Evolutionary conservation across 2,329 filamentous ascomycete genomes (phyloP).

Genomic region (Fusarium siculi): DNA sequence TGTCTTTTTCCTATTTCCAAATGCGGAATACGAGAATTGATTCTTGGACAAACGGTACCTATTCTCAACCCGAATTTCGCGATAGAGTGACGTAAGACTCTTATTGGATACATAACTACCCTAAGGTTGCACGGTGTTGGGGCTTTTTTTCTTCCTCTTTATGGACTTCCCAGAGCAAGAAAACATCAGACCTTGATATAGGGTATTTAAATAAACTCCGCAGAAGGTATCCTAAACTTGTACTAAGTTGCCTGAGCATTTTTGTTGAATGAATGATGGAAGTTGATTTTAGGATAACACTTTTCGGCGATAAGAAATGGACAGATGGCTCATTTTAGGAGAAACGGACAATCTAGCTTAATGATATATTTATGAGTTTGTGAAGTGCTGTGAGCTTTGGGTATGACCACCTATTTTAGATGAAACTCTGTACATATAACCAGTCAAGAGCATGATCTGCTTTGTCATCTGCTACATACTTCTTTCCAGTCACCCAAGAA

Average conservation of each 20-base stretch:
- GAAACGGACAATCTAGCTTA: background rate
- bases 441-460: background rate
- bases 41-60: background rate
- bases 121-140: background rate
- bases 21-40: slow-evolving; percentile 31
- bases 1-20: slow-evolving; percentile 17
- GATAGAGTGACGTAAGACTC: slow-evolving; percentile 13
- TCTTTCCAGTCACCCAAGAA: background rate
- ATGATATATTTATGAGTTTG: background rate
- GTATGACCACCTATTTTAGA: background rate
- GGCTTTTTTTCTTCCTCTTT: background rate
- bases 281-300: background rate
- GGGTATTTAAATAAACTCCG: too few species aligned
- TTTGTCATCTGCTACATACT: background rate
- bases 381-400: background rate
- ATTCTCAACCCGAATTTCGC: slow-evolving; percentile 2
- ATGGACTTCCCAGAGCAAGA: too few species aligned
- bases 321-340: background rate
- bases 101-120: background rate
- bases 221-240: too few species aligned
- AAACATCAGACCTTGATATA: too few species aligned
- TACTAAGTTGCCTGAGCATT: too few species aligned
- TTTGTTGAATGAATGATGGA: background rate
- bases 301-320: background rate
- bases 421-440: background rate